Percentiles rank a stretch among this genome's conserved stretches.
Evolutionary conservation across 768 basidiomycete species (phyloP).

Genomic region (Hericium coralloides): DNA sequence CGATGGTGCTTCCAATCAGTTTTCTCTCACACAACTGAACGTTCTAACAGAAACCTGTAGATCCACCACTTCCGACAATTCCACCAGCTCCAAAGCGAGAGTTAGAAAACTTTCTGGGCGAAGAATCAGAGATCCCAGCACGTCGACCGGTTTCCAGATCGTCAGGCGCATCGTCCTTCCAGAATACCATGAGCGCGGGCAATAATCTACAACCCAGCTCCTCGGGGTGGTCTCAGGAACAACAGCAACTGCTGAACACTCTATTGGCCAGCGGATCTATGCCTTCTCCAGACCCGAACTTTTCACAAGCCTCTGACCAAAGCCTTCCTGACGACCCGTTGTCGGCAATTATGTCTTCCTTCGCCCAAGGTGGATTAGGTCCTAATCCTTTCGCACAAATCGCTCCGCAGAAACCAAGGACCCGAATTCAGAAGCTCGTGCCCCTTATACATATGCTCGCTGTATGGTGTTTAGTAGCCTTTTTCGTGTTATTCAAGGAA

Average conservation of each 20-base stretch:
- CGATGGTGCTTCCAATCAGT: constrained; percentile 32
- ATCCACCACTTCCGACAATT: constrained; percentile 32
- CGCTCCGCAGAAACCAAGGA: constrained; percentile 21
- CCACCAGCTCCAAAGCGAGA: constrained; percentile 21
- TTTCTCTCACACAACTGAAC: background rate
- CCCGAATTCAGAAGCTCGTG: constrained; percentile 48
- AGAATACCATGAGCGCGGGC: constrained; percentile 3
- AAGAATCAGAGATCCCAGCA: constrained; percentile 24
- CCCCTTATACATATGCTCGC: constrained; percentile 58
- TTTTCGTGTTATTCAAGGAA: constrained; percentile 61
- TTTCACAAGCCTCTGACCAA: background rate
- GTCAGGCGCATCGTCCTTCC: constrained; percentile 14
- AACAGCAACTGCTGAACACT: constrained; percentile 58
- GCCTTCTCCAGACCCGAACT: constrained; percentile 1
- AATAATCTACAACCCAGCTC: constrained; percentile 32
- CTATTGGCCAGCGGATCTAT: constrained; percentile 32
- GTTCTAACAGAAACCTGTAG: constrained; percentile 12
- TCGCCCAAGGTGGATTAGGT: constrained; percentile 5
- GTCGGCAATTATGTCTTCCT: constrained; percentile 22
- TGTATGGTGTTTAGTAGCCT: constrained; percentile 56
- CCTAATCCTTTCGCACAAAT: background rate
- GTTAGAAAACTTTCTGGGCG: constrained; percentile 27
- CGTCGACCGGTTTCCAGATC: constrained; percentile 17
- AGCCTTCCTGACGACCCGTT: constrained; percentile 21
- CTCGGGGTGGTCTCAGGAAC: constrained; percentile 57